These are phyloP conservation scores for Colletotrichum cereale DNA, from an alignment of 2,329 filamentous ascomycete genomes.

Conservation along the genomic window DNA sequence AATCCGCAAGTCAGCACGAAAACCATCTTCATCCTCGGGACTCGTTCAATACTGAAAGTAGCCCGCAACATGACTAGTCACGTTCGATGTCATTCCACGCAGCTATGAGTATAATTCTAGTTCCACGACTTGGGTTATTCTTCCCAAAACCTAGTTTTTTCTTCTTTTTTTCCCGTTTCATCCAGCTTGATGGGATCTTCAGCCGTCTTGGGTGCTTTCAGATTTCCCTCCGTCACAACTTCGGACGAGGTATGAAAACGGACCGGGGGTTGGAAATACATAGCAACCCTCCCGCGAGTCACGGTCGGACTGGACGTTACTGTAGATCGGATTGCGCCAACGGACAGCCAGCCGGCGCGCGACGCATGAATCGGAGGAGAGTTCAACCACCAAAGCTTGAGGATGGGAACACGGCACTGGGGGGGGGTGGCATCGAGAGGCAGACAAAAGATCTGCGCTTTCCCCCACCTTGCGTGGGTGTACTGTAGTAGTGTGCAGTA, in stretches of 20 bases:
- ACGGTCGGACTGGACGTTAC: background rate
- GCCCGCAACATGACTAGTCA: too few relatives aligned
- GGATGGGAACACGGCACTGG: background rate
- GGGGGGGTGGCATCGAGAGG: background rate
- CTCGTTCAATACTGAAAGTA: too few relatives aligned
- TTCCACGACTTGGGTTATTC: background rate
- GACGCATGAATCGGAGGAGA: constrained; percentile 13
- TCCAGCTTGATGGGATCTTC: background rate
- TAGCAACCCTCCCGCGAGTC: constrained; percentile 10
- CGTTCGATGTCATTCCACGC: background rate
- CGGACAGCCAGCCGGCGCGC: background rate
- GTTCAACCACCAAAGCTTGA: constrained; percentile 14
- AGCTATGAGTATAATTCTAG: background rate
- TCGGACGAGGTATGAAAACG: background rate
- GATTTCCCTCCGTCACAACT: background rate
- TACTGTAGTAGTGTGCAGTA: too few relatives aligned
- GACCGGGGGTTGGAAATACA: background rate
- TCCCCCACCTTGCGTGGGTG: too few relatives aligned
- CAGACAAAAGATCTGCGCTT: too few relatives aligned
- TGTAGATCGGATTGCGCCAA: background rate
- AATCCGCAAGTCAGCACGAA: too few relatives aligned
- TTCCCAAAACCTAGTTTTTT: background rate
- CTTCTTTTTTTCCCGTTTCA: background rate
- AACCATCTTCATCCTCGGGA: too few relatives aligned
- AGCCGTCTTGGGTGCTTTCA: background rate